phyloP scores from a whole-genome alignment of 2,329 filamentous ascomycete genomes.

The Pseudocercospora eumusae region DNA sequence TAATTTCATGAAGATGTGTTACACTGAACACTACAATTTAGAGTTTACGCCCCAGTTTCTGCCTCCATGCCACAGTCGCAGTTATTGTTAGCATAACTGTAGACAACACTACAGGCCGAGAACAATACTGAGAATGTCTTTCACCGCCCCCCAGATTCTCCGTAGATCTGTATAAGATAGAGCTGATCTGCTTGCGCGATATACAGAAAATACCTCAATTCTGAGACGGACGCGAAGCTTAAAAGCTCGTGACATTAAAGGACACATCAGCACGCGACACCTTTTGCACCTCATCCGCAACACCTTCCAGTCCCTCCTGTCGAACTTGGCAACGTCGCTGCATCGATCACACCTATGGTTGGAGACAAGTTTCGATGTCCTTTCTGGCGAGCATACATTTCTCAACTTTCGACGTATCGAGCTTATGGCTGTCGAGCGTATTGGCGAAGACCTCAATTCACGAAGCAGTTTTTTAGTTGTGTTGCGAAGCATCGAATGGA shows the following conservation, averaged over 20 bases:
- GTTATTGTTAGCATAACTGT: background rate
- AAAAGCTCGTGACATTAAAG: too few species aligned
- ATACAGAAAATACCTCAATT: background rate
- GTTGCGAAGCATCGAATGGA: background rate
- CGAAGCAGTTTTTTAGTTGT: background rate
- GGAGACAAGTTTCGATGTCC: background rate
- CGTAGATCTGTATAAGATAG: too few species aligned
- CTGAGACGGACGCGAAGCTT: too few species aligned
- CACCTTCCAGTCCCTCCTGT: too few species aligned
- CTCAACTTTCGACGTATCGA: background rate
- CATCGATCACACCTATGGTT: too few species aligned
- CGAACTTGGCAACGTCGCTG: too few species aligned
- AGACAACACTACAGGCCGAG: background rate
- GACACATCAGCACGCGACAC: too few species aligned
- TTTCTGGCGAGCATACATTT: background rate
- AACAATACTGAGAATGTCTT: background rate
- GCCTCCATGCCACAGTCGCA: background rate
- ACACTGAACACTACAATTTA: background rate
- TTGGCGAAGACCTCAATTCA: background rate
- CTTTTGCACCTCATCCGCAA: too few species aligned
- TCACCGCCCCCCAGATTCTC: background rate
- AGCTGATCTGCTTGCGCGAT: background rate
- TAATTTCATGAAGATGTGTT: slow-evolving; percentile 49
- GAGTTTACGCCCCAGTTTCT: background rate
- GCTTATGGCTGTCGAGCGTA: background rate